These are phyloP conservation scores for Fusarium marasasianum DNA, from an alignment of 2,329 filamentous ascomycete genomes.

Conservation along the genomic window DNA sequence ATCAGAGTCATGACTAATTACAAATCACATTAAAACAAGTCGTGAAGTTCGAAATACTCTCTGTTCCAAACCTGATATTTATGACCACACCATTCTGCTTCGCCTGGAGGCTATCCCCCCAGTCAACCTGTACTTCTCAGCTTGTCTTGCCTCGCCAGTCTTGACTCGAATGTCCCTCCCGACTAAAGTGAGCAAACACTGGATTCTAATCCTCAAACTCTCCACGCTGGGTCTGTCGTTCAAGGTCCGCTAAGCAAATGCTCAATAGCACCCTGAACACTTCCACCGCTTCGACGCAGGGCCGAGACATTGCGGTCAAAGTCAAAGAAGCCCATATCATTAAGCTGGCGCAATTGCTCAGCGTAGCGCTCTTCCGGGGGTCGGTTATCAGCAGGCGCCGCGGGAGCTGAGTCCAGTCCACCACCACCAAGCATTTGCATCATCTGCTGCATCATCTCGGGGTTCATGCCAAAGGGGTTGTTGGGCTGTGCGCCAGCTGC, in stretches of 20 bases:
- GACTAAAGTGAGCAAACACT: constrained; percentile 3
- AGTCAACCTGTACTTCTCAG: constrained; percentile 33
- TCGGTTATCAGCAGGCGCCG: constrained; percentile 78
- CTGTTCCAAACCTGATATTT: constrained; percentile 36
- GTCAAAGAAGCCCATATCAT: constrained; percentile 99
- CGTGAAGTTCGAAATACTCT: constrained; percentile 1
- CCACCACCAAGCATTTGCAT: constrained; percentile 58
- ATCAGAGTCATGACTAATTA: not conserved
- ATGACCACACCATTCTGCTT: constrained; percentile 39
- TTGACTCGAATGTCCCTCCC: constrained; percentile 11
- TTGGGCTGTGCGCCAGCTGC: constrained; percentile 44
- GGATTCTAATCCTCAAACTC: not conserved
- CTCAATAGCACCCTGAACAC: constrained; percentile 91
- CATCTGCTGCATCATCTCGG: constrained; percentile 65
- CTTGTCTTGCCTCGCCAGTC: constrained; percentile 18
- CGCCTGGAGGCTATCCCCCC: constrained; percentile 4
- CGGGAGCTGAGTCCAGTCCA: constrained; percentile 53
- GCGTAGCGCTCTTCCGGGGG: constrained; percentile 95
- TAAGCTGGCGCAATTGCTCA: constrained; percentile 88
- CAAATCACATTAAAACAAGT: not conserved
- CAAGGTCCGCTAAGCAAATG: constrained; percentile 62
- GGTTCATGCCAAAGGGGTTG: constrained; percentile 59
- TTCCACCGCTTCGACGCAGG: constrained; percentile 87
- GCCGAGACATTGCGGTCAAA: constrained; percentile 94
- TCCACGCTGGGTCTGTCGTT: constrained; percentile 20